phyloP scores from a whole-genome alignment of 805 yeast species.

The Metschnikowia noctiluminum region DNA sequence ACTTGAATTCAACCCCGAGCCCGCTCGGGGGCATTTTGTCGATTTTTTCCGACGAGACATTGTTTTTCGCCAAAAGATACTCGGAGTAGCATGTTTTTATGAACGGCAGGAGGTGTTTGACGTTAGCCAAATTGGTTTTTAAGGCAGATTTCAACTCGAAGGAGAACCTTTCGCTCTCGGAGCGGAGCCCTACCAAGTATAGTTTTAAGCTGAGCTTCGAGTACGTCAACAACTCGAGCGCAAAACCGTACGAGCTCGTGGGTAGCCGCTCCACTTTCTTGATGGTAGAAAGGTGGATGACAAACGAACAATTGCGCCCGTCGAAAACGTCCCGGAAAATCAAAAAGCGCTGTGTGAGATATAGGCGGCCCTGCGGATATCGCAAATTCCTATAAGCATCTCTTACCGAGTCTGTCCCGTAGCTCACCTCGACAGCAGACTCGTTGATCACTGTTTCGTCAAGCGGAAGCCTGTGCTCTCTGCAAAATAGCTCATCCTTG shows the following conservation, averaged over 20 bases:
- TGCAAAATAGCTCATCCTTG: slow-evolving; percentile 68
- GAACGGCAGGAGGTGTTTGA: slow-evolving; percentile 61
- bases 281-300: slow-evolving; percentile 70
- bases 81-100: slow-evolving; percentile 80
- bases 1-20: slow-evolving; percentile 76
- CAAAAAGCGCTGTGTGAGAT: slow-evolving; percentile 69
- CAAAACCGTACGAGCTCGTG: slow-evolving; percentile 69
- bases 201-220: slow-evolving; percentile 61
- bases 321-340: slow-evolving; percentile 74
- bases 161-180: slow-evolving; percentile 80
- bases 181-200: slow-evolving; percentile 74
- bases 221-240: slow-evolving; percentile 67
- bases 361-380: slow-evolving; percentile 59
- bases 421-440: slow-evolving; percentile 56
- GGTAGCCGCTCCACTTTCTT: slow-evolving; percentile 86
- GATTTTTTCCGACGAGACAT: slow-evolving; percentile 39
- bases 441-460: slow-evolving; percentile 64
- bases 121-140: slow-evolving; percentile 59
- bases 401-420: slow-evolving; percentile 25
- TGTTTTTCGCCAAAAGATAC: slow-evolving; percentile 63
- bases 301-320: slow-evolving; percentile 61
- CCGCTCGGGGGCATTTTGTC: slow-evolving; percentile 74
- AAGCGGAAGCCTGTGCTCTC: slow-evolving; percentile 67
- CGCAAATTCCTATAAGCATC: slow-evolving; percentile 19
- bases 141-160: slow-evolving; percentile 58